A percentile compares a stretch with the other conserved stretches of the same genome.
Conservation (phyloP, 805 yeast species). For the Lipomyces mesembrius region DNA sequence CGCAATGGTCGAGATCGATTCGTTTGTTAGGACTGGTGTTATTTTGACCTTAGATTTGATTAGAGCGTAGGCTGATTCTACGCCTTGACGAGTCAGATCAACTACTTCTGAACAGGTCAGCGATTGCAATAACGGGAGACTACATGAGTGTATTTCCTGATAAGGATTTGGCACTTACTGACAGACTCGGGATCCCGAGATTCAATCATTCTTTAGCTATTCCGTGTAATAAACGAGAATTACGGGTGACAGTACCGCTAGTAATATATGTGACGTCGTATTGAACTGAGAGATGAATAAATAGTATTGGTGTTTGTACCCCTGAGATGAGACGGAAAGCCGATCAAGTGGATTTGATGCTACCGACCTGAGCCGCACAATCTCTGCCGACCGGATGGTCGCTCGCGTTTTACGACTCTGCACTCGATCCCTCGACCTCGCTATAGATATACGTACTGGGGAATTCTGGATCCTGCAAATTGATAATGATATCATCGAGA, state of each 20-base stretch:
- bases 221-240: background rate
- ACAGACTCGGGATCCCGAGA: slow-evolving; percentile 3
- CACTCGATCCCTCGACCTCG: too few relatives aligned
- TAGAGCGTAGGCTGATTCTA: slow-evolving; percentile 19
- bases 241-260: background rate
- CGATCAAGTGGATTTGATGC: too few relatives aligned
- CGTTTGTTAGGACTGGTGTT: slow-evolving; percentile 27
- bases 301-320: too few relatives aligned
- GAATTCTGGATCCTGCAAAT: background rate
- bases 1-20: slow-evolving; percentile 22
- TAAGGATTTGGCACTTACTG: background rate
- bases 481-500: background rate
- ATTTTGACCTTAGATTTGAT: slow-evolving; percentile 12
- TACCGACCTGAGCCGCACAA: too few relatives aligned
- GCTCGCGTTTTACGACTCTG: too few relatives aligned
- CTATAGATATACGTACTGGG: background rate
- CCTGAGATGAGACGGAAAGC: too few relatives aligned
- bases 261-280: too few relatives aligned
- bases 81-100: slow-evolving; percentile 19
- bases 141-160: background rate
- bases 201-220: slow-evolving; percentile 2
- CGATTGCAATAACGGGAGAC: background rate
- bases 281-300: too few relatives aligned
- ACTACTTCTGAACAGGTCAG: background rate
- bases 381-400: too few relatives aligned